These are phyloP conservation scores for Dryas integrifolia DNA, from an alignment of 331 rosid genomes.

Conservation along the genomic window DNA sequence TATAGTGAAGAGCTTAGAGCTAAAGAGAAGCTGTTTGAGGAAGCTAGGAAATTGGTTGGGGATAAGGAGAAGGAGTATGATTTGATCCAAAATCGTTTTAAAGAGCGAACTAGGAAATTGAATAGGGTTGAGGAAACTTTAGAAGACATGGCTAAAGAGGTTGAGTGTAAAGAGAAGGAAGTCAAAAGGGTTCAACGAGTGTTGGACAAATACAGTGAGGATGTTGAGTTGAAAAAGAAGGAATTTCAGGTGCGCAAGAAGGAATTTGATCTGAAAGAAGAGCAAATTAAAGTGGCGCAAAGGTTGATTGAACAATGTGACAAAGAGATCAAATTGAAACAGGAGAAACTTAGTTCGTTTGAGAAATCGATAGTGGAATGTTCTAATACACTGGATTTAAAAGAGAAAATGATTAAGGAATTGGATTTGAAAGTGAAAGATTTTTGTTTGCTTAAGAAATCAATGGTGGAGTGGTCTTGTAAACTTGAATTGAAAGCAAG, in stretches of 20 bases:
- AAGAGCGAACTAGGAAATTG: background rate
- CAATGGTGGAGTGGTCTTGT: slow-evolving; percentile 18
- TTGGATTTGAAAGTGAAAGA: slow-evolving; percentile 17
- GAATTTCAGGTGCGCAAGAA: slow-evolving; percentile 13
- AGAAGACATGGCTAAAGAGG: slow-evolving; percentile 15
- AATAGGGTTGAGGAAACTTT: background rate
- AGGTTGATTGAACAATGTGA: slow-evolving; percentile 13
- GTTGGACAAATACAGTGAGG: background rate
- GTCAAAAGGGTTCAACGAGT: slow-evolving; percentile 17
- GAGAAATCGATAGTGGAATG: slow-evolving; percentile 17
- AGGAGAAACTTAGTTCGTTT: slow-evolving; percentile 16
- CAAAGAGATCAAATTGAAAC: slow-evolving; percentile 19
- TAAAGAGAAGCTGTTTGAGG: background rate
- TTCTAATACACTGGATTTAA: slow-evolving; percentile 11
- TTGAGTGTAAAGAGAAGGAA: slow-evolving; percentile 31
- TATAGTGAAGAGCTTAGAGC: slow-evolving; percentile 8
- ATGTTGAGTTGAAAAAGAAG: slow-evolving; percentile 30
- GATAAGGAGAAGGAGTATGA: background rate
- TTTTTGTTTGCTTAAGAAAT: background rate
- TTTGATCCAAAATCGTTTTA: background rate
- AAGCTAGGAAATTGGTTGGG: background rate
- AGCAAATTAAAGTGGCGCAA: slow-evolving; percentile 16
- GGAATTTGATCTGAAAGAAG: slow-evolving; percentile 21
- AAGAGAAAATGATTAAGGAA: slow-evolving; percentile 4
- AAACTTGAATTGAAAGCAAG: slow-evolving; percentile 24